These are phyloP conservation scores for Mycena polygramma DNA, from an alignment of 768 basidiomycete genomes.

Conservation along the genomic window DNA sequence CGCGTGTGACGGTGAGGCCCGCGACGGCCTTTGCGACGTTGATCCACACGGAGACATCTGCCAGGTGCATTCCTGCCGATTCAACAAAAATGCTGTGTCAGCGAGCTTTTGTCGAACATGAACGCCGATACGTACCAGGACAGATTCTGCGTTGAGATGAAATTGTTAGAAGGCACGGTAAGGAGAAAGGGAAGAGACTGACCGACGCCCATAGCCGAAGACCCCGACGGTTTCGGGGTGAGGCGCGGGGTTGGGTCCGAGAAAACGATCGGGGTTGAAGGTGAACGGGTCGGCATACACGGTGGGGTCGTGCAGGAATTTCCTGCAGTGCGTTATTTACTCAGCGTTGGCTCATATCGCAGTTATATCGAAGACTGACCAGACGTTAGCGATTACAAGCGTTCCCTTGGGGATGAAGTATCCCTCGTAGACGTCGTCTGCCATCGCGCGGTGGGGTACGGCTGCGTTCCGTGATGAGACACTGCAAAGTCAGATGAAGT, in stretches of 20 bases:
- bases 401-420: conserved; percentile 50
- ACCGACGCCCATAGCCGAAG: conserved; percentile 48
- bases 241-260: conserved; percentile 38
- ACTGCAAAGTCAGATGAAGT: too few species aligned
- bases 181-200: background rate
- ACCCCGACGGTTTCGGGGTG: conserved; percentile 38
- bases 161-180: background rate
- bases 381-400: conserved; percentile 39
- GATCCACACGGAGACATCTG: too few species aligned
- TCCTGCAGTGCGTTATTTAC: conserved; percentile 30
- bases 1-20: too few species aligned
- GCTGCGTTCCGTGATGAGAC: conserved; percentile 27
- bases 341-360: background rate
- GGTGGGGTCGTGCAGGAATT: conserved; percentile 48
- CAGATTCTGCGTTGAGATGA: background rate
- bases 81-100: too few species aligned
- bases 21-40: too few species aligned
- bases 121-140: conserved; percentile 7
- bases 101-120: too few species aligned
- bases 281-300: conserved; percentile 47
- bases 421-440: conserved; percentile 49
- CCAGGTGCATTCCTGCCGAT: too few species aligned
- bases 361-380: conserved; percentile 28
- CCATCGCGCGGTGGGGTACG: conserved; percentile 43
- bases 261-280: conserved; percentile 51